Conservation (phyloP, 2,329 filamentous ascomycete species). For the Epichloe coenophiala region DNA sequence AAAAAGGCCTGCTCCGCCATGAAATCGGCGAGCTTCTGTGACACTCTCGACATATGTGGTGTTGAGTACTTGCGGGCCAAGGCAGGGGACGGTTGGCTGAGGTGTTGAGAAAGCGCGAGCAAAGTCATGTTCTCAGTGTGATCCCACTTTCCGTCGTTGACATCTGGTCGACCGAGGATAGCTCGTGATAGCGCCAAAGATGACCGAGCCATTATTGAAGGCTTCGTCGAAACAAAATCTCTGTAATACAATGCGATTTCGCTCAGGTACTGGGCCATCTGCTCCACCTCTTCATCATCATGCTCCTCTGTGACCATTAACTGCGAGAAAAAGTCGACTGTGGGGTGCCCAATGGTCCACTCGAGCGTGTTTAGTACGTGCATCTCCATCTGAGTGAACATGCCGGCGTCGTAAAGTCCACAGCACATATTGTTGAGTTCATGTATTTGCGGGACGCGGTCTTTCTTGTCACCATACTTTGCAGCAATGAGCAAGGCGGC, state of each 20-base stretch:
- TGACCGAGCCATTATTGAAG: slow-evolving; percentile 80
- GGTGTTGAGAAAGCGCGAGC: slow-evolving; percentile 43
- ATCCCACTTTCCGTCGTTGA: slow-evolving; percentile 64
- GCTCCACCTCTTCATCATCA: slow-evolving; percentile 75
- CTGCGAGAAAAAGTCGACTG: slow-evolving; percentile 86
- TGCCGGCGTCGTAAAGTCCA: slow-evolving; percentile 93
- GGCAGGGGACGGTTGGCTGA: slow-evolving; percentile 44
- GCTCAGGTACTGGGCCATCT: slow-evolving; percentile 87
- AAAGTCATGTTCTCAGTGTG: slow-evolving; percentile 56
- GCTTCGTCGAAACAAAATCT: slow-evolving; percentile 86
- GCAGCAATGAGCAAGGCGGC: slow-evolving; percentile 90
- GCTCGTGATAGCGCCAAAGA: slow-evolving; percentile 77
- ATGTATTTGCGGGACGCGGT: slow-evolving; percentile 91
- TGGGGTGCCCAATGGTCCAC: slow-evolving; percentile 92
- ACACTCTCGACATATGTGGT: slow-evolving; percentile 37
- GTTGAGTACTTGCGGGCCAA: slow-evolving; percentile 47
- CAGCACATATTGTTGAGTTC: slow-evolving; percentile 99
- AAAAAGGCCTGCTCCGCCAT: slow-evolving; percentile 46
- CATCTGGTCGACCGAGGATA: slow-evolving; percentile 69
- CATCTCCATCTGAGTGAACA: slow-evolving; percentile 99
- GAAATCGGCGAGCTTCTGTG: slow-evolving; percentile 43
- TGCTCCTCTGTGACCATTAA: slow-evolving; percentile 69
- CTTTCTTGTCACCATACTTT: slow-evolving; percentile 98
- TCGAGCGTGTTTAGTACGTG: slow-evolving; percentile 95
- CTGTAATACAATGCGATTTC: slow-evolving; percentile 94